These are phyloP conservation scores for Sporothrix brunneoviolacea DNA, from an alignment of 2,329 filamentous ascomycete genomes.

Conservation along the genomic window DNA sequence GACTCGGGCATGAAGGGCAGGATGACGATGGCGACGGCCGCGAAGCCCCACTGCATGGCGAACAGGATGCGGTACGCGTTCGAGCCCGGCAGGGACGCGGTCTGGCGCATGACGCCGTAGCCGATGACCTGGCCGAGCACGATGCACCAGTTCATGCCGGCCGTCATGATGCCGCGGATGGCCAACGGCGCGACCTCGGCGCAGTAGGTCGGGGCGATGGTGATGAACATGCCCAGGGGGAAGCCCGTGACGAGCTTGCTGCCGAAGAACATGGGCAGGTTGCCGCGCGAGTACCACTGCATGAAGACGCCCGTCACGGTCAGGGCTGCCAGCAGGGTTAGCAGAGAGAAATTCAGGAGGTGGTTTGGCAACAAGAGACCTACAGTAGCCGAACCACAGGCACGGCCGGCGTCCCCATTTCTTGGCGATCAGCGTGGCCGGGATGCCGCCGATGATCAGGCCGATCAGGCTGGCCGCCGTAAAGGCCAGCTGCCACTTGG, in stretches of 20 bases:
- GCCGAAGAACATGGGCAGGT: conserved; percentile 1
- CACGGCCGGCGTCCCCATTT: conserved; percentile 1
- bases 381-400: neutral
- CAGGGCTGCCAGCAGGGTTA: neutral
- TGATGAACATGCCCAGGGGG: conserved; percentile 1
- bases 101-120: conserved; percentile 1
- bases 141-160: conserved; percentile 1
- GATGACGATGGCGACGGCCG: neutral
- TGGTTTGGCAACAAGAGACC: too few relatives aligned
- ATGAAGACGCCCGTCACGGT: neutral
- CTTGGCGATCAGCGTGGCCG: neutral
- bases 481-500: neutral
- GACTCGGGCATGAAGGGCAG: neutral
- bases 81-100: neutral
- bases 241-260: neutral
- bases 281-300: neutral
- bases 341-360: neutral
- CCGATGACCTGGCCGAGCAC: neutral
- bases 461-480: neutral
- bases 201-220: neutral
- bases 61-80: conserved; percentile 2
- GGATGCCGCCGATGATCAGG: neutral
- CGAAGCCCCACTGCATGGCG: neutral
- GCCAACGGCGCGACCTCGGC: neutral
- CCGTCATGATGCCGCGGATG: neutral